Conservation (phyloP, 2,329 filamentous ascomycete genomes). For the Aureobasidium mangrovei region DNA sequence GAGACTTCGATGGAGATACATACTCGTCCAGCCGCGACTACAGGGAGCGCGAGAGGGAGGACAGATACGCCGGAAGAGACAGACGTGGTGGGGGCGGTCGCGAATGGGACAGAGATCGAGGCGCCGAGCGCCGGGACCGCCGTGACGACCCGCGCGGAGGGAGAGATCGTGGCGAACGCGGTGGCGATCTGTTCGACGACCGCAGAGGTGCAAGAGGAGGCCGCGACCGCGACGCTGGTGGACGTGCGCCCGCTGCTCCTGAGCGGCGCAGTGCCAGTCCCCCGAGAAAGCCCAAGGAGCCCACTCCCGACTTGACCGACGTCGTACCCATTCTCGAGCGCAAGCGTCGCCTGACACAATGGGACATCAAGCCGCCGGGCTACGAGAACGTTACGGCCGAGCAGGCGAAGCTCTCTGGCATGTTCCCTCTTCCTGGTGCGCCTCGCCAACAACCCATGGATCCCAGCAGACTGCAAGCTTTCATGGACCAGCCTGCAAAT, state of each 20-base stretch:
- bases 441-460: slow-evolving; percentile 94
- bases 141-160: slow-evolving; percentile 21
- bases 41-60: slow-evolving; percentile 86
- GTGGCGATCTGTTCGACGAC: slow-evolving; percentile 35
- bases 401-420: slow-evolving; percentile 94
- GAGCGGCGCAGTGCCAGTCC: slow-evolving; percentile 66
- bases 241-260: slow-evolving; percentile 28
- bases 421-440: slow-evolving; percentile 96
- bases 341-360: slow-evolving; percentile 90
- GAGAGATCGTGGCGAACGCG: slow-evolving; percentile 32
- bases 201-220: slow-evolving; percentile 33
- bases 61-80: slow-evolving; percentile 67
- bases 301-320: slow-evolving; percentile 88
- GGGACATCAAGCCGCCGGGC: slow-evolving; percentile 97
- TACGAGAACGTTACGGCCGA: slow-evolving; percentile 98
- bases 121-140: slow-evolving; percentile 22
- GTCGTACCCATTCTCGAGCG: slow-evolving; percentile 73
- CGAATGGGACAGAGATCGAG: slow-evolving; percentile 17
- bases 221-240: slow-evolving; percentile 24
- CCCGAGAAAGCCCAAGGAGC: slow-evolving; percentile 82
- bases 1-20: slow-evolving; percentile 70
- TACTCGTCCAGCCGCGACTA: slow-evolving; percentile 92
- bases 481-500: slow-evolving; percentile 82
- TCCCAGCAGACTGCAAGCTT: slow-evolving; percentile 83
- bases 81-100: slow-evolving; percentile 40